phyloP scores from a whole-genome alignment of 345 rosid species.

The Salix viminalis region DNA sequence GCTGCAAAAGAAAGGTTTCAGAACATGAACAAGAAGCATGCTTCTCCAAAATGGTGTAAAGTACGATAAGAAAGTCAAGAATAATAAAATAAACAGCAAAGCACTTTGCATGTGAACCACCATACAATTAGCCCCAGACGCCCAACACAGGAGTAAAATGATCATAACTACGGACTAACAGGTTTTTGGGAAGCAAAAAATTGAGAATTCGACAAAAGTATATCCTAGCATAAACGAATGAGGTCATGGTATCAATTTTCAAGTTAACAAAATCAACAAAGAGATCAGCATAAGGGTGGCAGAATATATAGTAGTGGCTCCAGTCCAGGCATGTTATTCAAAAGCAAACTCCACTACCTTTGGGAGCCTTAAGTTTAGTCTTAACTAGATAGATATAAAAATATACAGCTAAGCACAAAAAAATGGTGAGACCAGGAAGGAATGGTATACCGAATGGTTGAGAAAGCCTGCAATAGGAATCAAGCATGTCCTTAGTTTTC shows the following conservation, averaged over 20 bases:
- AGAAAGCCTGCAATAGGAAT: slow-evolving; percentile 90
- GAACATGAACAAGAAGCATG: neutral
- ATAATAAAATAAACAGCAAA: no score
- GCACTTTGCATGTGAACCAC: neutral
- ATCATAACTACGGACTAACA: neutral
- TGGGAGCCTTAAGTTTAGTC: neutral
- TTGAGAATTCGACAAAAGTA: neutral
- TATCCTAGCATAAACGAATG: neutral
- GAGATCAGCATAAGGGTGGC: neutral
- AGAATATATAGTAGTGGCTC: neutral
- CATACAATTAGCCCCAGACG: neutral
- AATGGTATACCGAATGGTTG: slow-evolving; percentile 66
- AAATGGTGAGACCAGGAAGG: neutral
- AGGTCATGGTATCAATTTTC: neutral
- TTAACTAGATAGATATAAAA: neutral
- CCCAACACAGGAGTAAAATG: neutral
- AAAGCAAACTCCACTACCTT: neutral
- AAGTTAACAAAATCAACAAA: neutral
- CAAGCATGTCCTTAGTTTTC: slow-evolving; percentile 78
- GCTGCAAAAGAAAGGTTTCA: slow-evolving; percentile 33
- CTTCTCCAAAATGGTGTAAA: neutral
- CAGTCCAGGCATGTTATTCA: neutral
- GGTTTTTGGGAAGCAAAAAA: neutral
- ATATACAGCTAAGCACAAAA: neutral
- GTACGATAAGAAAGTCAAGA: neutral